Evolutionary conservation across 176 grass and related monocot species (phyloP).

Genomic region (Poa pratensis): DNA sequence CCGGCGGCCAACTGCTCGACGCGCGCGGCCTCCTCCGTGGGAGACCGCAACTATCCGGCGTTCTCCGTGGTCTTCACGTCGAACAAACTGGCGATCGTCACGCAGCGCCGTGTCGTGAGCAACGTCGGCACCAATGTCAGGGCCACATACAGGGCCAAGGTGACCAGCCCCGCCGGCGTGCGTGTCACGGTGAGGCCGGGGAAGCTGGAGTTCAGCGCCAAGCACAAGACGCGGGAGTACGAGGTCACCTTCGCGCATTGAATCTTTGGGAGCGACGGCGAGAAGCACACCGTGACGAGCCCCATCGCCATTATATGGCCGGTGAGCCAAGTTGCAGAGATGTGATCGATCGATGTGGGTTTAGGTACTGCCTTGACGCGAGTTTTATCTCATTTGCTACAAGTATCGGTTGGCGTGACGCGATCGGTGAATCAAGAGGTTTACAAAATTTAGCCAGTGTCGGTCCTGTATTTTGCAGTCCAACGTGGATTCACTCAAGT

Average conservation of each 20-base stretch:
- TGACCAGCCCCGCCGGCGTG: constrained; percentile 6
- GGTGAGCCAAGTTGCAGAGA: background rate
- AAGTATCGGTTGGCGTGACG: too few species aligned
- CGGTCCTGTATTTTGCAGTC: too few species aligned
- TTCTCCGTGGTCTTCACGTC: constrained; percentile 49
- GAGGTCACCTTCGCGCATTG: background rate
- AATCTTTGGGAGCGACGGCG: constrained; percentile 34
- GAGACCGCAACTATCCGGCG: constrained; percentile 64
- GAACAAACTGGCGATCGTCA: constrained; percentile 20
- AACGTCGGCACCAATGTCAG: constrained; percentile 47
- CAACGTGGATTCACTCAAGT: too few species aligned
- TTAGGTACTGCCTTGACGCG: too few species aligned
- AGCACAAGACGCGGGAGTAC: constrained; percentile 26
- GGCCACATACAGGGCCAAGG: constrained; percentile 35
- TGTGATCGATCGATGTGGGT: background rate
- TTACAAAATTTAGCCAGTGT: too few species aligned
- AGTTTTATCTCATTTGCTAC: too few species aligned
- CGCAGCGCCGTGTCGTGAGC: constrained; percentile 47
- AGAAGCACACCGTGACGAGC: constrained; percentile 43
- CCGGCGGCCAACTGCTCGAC: constrained; percentile 45
- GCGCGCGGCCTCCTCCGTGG: constrained; percentile 44
- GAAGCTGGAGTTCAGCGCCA: constrained; percentile 44
- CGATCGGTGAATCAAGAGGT: too few species aligned
- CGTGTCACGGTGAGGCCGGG: constrained; percentile 45
- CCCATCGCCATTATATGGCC: background rate